A percentile compares a stretch with the other conserved stretches of the same genome.
phyloP scores from a whole-genome alignment of 305 asterid genomes.

The Ruellia speciosa region DNA sequence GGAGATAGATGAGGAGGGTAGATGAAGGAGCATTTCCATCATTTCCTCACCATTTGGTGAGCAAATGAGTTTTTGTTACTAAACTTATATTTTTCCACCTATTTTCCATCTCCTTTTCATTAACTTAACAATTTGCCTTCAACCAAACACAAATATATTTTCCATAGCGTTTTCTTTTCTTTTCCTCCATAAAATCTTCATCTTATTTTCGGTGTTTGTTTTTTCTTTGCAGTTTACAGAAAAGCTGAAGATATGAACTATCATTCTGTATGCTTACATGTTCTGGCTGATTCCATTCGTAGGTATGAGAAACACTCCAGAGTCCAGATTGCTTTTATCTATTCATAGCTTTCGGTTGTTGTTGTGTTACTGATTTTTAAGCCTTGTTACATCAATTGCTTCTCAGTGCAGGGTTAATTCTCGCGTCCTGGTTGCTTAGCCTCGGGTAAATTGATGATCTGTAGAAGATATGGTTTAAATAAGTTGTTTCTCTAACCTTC shows the following conservation, averaged over 20 bases:
- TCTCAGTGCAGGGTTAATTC: slow-evolving; percentile 92
- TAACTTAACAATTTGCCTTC: no score
- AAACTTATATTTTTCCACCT: no score
- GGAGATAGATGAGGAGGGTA: no score
- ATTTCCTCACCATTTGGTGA: no score
- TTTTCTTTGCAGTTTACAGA: slow-evolving; percentile 62
- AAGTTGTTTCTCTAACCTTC: not conserved
- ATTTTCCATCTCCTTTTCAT: no score
- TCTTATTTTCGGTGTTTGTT: not conserved
- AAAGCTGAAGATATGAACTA: slow-evolving; percentile 94
- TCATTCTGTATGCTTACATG: slow-evolving; percentile 92
- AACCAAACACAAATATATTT: no score
- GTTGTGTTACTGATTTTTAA: slow-evolving; percentile 24
- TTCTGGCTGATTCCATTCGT: slow-evolving; percentile 91
- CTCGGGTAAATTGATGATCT: slow-evolving; percentile 58
- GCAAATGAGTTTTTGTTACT: no score
- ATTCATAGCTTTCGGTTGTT: not conserved
- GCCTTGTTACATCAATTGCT: slow-evolving; percentile 22
- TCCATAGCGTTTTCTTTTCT: no score
- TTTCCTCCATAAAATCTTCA: no score
- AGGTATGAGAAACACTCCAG: slow-evolving; percentile 41
- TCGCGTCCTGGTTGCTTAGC: slow-evolving; percentile 91
- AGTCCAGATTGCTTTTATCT: slow-evolving; percentile 4
- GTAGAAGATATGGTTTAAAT: slow-evolving; percentile 3
- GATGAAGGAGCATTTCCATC: no score